Evolutionary conservation across 768 basidiomycete species (phyloP), one percentile per base, ranked within the genome.

Genomic region (Podaxis sp.): DNA sequence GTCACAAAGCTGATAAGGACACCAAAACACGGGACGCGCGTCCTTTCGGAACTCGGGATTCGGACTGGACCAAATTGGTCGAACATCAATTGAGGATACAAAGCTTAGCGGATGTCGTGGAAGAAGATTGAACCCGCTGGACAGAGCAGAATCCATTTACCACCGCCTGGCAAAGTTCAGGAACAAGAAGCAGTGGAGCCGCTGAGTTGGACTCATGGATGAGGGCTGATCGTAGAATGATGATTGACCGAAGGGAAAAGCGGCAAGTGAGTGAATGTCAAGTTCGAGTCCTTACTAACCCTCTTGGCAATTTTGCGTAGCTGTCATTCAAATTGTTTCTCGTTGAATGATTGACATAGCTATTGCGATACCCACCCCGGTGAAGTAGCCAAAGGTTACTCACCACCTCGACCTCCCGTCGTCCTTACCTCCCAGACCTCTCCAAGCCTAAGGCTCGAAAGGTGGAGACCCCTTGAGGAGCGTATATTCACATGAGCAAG

Each of bases 21-120:
- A 53, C 33, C 51, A 53, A 46, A 59, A 52, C 33, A 58, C 38
- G 41, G 41, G 6, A 43, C 13, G 13, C 50, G 19, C 38, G 17
- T 43, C 8, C 36, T 27, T 19, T 59, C 59, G 50, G 51, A 60
- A 13, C 40, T 46, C 59, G 59, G 59, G 41, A 41, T 50, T 17
- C 19, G 22, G 17, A 4, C 17, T 15, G 37, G 38, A 40, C 9
- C 24, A 22, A 55, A 19, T 8, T 55, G 24, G 9, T 33, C 24
- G 46, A 58, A 52, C 40, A 6, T 9, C 13, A 25, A 19, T 40
- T 25, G 13, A 22, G 49, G 19, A 38, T 27, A 24, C 33, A 6
- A 46, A 19, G n/a, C 7, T 22, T 41, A n/a, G 47, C 47, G 49
- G 22, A 25, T 50, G 43, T 4, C 7, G 17, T 9, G 43, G 15